Evolutionary conservation across 305 asterid genomes (phyloP), one percentile per base, ranked within the genome.

Genomic region (Ilex paraguariensis): DNA sequence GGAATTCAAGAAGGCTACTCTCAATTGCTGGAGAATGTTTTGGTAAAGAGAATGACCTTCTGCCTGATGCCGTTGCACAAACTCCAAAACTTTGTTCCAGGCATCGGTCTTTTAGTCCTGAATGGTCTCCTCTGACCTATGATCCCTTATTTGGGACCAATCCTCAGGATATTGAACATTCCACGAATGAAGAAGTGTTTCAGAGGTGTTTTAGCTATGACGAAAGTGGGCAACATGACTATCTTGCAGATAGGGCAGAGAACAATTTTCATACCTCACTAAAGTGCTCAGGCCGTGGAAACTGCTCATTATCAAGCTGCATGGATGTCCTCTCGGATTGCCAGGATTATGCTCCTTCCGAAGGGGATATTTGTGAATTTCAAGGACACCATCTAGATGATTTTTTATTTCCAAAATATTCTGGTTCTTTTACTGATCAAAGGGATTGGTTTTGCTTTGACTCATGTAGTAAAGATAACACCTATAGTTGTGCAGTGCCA

Each of bases 41-140:
- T 21, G 58, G 30, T 57, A 70, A 75, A 53, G 74, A 70, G 59
- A 39, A 42, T 16, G 42, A 67, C 64, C 61, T 31, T 64, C 58
- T 56, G 49, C 69, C 81, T 11, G 69, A 70, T 66, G 59, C 66
- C 40, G 67, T 73, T 59, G 65, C 66, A 68, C 75, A 53, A 54
- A 64, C 53, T 59, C 56, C 71, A 70, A 61, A 68, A 58, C 61
- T 67, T 66, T 65, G 61, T 67, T 63, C 81, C 49, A 66, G 70
- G 67, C 71, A 65, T 66, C 71, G 50, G 53, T 63, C 81, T 70
- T 76, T 77, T 64, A 59, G 69, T 65, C 68, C 81, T 61, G 77
- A 73, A 46, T 72, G 83, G 75, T 74, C 70, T 62, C 81, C 82
- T 63, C 56, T 66, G 70, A 57, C 75, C 51, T 66, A 68, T 56